Evolutionary conservation across 768 basidiomycete genomes (phyloP).

Genomic region (Leccinum longicurvipes): DNA sequence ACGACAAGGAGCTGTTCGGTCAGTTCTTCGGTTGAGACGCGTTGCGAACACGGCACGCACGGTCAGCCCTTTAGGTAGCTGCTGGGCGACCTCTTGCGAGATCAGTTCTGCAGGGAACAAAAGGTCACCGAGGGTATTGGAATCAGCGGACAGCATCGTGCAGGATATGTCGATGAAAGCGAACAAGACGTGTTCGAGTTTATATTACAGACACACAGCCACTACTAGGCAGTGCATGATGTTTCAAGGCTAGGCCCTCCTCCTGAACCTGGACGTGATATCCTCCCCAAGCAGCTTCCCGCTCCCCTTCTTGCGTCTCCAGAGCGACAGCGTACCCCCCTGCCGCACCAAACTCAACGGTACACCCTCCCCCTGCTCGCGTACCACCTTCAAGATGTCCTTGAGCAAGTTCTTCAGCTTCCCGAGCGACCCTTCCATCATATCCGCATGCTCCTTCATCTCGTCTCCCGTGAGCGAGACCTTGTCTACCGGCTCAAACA

Average conservation of each 20-base stretch:
- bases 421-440: constrained; percentile 17
- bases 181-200: neutral
- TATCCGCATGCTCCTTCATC: constrained; percentile 22
- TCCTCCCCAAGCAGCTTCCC: constrained; percentile 19
- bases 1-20: neutral
- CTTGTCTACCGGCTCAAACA: constrained; percentile 50
- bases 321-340: constrained; percentile 43
- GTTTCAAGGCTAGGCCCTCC: no score
- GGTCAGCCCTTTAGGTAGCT: constrained; percentile 50
- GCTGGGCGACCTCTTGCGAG: constrained; percentile 55
- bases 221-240: neutral
- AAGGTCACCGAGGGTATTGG: constrained; percentile 68
- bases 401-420: constrained; percentile 29
- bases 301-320: constrained; percentile 38
- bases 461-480: constrained; percentile 32
- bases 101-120: constrained; percentile 74
- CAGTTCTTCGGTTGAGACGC: neutral
- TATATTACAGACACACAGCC: constrained; percentile 10
- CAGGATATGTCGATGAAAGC: neutral
- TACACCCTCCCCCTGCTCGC: constrained; percentile 49
- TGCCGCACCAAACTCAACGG: constrained; percentile 55
- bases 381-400: constrained; percentile 45
- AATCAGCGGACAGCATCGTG: constrained; percentile 34
- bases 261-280: constrained; percentile 21
- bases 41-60: neutral